Evolutionary conservation across 768 basidiomycete genomes (phyloP).

Genomic region (Gautieria morchelliformis): DNA sequence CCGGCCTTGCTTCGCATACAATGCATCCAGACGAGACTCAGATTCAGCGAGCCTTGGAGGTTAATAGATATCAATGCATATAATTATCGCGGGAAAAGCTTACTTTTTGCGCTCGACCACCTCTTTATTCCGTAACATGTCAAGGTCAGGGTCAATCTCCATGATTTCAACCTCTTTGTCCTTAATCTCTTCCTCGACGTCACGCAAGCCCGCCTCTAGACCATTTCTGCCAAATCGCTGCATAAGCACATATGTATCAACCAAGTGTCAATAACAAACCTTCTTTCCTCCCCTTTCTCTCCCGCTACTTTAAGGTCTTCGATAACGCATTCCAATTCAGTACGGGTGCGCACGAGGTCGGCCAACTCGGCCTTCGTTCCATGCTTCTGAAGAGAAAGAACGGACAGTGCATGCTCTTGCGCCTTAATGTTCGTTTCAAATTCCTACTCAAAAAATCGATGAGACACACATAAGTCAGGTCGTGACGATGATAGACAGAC

Average conservation of each 20-base stretch:
- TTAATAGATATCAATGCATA: background rate
- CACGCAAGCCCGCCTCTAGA: slow-evolving; percentile 52
- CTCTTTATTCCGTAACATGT: background rate
- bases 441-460: slow-evolving; percentile 32
- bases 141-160: slow-evolving; percentile 46
- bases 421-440: slow-evolving; percentile 67
- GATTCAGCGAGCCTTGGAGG: slow-evolving; percentile 60
- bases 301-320: slow-evolving; percentile 65
- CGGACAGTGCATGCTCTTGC: slow-evolving; percentile 61
- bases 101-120: background rate
- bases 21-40: slow-evolving; percentile 54
- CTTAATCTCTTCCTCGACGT: slow-evolving; percentile 49
- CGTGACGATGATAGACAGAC: slow-evolving; percentile 32
- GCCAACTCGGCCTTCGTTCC: slow-evolving; percentile 78
- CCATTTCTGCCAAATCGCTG: background rate
- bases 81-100: background rate
- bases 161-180: slow-evolving; percentile 54
- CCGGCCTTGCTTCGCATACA: slow-evolving; percentile 89
- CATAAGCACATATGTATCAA: background rate
- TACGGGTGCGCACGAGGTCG: slow-evolving; percentile 75
- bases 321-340: slow-evolving; percentile 79
- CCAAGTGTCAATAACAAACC: background rate
- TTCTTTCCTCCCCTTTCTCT: slow-evolving; percentile 44
- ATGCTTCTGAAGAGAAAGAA: slow-evolving; percentile 55
- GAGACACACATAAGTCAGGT: background rate